Evolutionary conservation across 306 rosid species (phyloP), one percentile per base, ranked within the genome.

Genomic region (Vicia villosa): DNA sequence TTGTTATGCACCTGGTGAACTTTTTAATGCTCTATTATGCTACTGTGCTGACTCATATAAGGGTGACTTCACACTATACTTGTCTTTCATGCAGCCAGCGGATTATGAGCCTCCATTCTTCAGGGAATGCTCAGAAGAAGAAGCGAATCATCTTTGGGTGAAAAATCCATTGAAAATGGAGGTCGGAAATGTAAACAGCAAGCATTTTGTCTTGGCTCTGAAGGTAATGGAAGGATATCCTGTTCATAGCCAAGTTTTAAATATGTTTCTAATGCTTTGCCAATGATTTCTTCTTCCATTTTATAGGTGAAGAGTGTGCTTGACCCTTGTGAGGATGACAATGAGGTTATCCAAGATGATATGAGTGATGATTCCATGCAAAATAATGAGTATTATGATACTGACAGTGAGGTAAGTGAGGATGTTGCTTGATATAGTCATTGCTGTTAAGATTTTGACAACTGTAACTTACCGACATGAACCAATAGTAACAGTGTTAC

Each of bases 51-150:
- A 54, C 19, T 49, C 34, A 32, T 50, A 60, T 10, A 12, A 41
- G 63, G 15, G 47, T 0, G 14, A 30, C 4, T 45, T 82, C 15
- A 56, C 19, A 50, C 13, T 45, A 20, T 19, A 50, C 13, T 54
- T 69, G 50, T 79, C 57, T 80, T 26, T 58, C 36, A 59, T 88
- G 92, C 95, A 91, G 99, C 99, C 95, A 52, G 83, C 63, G 11
- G 96, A 94, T 74, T 94, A 94, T 63, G 95, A 94, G 79, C 99
- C 99, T 79, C 99, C 99, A 36, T 91, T 95, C 85, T 95, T 91
- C 88, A 85, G 87, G 76, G 70, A 88, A 63, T 95, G 91, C 83
- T 11, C 84, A 66, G 95, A 86, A 72, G 95, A 84, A 62, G 97
- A 89, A 85, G 91, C 88, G 57, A 74, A 61, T 47, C 84, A 86